Conservation (phyloP, 2,329 filamentous ascomycete genomes). For the Cryphonectria nitschkei region DNA sequence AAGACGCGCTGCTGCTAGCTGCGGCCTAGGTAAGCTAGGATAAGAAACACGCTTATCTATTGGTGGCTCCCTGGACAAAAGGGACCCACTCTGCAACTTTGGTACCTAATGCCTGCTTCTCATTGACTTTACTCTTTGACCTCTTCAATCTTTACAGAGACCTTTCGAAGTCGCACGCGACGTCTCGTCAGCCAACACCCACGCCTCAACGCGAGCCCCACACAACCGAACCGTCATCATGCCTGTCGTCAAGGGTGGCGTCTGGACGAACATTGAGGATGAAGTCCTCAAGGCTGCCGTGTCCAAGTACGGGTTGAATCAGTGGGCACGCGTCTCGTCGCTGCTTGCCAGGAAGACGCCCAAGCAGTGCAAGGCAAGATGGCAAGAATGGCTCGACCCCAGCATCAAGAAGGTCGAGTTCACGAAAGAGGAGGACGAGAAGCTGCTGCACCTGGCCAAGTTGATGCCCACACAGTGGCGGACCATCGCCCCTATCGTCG, state of each 20-base stretch:
- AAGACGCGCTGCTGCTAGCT: slow-evolving; percentile 16
- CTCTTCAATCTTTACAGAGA: not conserved
- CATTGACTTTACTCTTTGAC: not conserved
- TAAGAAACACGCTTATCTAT: slow-evolving; percentile 3
- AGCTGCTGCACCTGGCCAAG: slow-evolving; percentile 93
- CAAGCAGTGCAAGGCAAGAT: slow-evolving; percentile 98
- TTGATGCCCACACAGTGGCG: slow-evolving; percentile 99
- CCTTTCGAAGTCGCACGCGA: not conserved
- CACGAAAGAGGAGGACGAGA: slow-evolving; percentile 98
- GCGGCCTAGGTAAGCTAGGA: slow-evolving; percentile 3
- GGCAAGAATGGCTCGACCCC: slow-evolving; percentile 97
- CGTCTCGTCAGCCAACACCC: not conserved
- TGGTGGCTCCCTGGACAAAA: not conserved
- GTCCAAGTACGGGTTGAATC: slow-evolving; percentile 92
- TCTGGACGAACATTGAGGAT: slow-evolving; percentile 82
- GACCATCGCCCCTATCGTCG: slow-evolving; percentile 95
- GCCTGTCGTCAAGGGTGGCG: slow-evolving; percentile 75
- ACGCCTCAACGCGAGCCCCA: not conserved
- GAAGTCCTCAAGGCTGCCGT: slow-evolving; percentile 97
- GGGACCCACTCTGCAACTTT: slow-evolving; percentile 6
- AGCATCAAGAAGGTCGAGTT: slow-evolving; percentile 99
- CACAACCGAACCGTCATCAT: slow-evolving; percentile 46
- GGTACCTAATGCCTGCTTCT: not conserved
- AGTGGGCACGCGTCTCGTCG: slow-evolving; percentile 98
- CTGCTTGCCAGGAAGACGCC: slow-evolving; percentile 95